Evolutionary conservation across 306 rosid genomes (phyloP).

Genomic region (Mimosa bimucronata): DNA sequence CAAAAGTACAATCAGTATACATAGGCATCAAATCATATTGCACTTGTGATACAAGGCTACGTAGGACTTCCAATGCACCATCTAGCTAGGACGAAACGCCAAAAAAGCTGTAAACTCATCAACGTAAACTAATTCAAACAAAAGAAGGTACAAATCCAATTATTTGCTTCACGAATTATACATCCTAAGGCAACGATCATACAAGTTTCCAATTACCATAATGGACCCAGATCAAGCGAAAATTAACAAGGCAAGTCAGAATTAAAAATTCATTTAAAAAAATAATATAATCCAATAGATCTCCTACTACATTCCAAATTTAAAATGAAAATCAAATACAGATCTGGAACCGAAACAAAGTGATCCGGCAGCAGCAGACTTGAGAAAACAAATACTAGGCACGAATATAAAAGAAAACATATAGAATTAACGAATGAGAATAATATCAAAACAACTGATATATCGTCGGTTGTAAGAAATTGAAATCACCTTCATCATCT

Average conservation of each 20-base stretch:
- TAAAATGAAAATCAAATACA: conserved; percentile 35
- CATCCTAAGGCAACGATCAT: conserved; percentile 15
- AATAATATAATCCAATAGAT: conserved; percentile 20
- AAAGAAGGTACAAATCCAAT: not conserved
- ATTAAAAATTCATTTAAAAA: conserved; percentile 28
- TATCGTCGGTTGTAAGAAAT: conserved; percentile 12
- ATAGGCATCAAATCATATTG: not conserved
- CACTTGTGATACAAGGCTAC: not conserved
- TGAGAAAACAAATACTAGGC: conserved; percentile 17
- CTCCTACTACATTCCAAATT: conserved; percentile 17
- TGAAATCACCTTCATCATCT: conserved; percentile 82
- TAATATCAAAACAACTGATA: not conserved
- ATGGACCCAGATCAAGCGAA: conserved; percentile 44
- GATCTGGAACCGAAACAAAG: conserved; percentile 58
- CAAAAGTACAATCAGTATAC: conserved; percentile 39
- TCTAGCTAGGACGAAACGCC: not conserved
- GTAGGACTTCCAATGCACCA: not conserved
- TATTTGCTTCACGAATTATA: conserved; percentile 51
- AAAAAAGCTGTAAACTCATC: conserved; percentile 33
- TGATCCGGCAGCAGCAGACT: conserved; percentile 32
- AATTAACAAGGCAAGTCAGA: conserved; percentile 36
- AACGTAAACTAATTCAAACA: conserved; percentile 27
- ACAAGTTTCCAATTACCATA: conserved; percentile 5
- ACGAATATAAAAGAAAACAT: conserved; percentile 6
- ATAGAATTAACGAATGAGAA: conserved; percentile 39